A percentile compares a stretch with the other conserved stretches of the same genome.
These are phyloP conservation scores for Aspergillus olivimuriae DNA, from an alignment of 495 filamentous ascomycete genomes.

Conservation along the genomic window DNA sequence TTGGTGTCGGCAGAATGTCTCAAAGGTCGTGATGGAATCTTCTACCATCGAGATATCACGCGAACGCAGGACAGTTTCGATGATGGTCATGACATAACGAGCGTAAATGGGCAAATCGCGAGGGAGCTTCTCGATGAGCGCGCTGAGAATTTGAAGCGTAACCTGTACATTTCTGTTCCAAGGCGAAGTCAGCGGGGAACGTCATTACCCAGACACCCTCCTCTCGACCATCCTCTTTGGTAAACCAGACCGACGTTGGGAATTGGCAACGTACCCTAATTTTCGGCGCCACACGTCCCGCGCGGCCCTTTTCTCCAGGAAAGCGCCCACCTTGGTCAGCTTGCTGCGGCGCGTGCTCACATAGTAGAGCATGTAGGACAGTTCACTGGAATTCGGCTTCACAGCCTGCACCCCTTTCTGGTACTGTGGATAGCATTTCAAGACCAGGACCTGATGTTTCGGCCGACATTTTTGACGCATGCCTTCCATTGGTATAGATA, in stretches of 20 bases:
- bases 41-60: conserved; percentile 85
- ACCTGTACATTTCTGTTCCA: conserved; percentile 77
- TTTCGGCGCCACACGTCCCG: conserved; percentile 77
- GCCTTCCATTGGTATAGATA: conserved; percentile 43
- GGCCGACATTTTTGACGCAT: conserved; percentile 65
- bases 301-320: conserved; percentile 83
- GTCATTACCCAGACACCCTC: background rate
- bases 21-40: conserved; percentile 75
- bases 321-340: conserved; percentile 86
- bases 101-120: conserved; percentile 86
- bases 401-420: conserved; percentile 84
- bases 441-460: conserved; percentile 86
- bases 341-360: conserved; percentile 87
- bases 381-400: conserved; percentile 87
- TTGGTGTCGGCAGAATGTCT: conserved; percentile 74
- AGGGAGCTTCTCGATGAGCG: conserved; percentile 84
- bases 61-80: conserved; percentile 69
- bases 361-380: conserved; percentile 94
- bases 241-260: too few species aligned
- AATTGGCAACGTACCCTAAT: conserved; percentile 77
- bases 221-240: too few species aligned
- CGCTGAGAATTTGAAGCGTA: conserved; percentile 78
- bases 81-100: conserved; percentile 68
- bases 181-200: conserved; percentile 4
- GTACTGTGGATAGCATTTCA: conserved; percentile 89